Conservation (phyloP, 2,329 filamentous ascomycete genomes). For the Dactylellina leptospora region DNA sequence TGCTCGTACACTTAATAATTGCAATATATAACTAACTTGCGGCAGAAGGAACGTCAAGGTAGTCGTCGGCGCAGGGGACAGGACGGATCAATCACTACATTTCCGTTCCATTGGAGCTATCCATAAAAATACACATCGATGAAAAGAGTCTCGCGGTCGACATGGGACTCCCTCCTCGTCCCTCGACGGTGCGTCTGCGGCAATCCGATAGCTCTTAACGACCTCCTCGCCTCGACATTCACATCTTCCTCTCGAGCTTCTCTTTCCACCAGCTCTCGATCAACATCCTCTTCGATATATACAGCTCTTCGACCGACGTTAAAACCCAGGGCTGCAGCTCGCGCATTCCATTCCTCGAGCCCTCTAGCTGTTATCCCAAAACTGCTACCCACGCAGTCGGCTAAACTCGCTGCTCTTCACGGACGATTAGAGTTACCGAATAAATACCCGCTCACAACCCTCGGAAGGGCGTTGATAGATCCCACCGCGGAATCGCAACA, state of each 20-base stretch:
- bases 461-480: conserved; percentile 86
- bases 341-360: conserved; percentile 31
- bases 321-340: conserved; percentile 14
- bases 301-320: conserved; percentile 2
- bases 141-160: conserved; percentile 50
- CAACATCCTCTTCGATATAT: conserved; percentile 12
- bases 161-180: conserved; percentile 52
- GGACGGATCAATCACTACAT: not conserved
- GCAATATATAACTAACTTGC: not conserved
- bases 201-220: conserved; percentile 33
- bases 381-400: conserved; percentile 65
- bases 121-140: conserved; percentile 30
- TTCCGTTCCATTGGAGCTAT: conserved; percentile 11
- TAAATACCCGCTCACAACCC: conserved; percentile 82
- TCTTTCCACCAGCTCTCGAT: conserved; percentile 6
- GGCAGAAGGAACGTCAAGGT: conserved; percentile 33
- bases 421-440: conserved; percentile 83
- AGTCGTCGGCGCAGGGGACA: conserved; percentile 44
- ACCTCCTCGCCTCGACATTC: conserved; percentile 39
- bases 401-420: conserved; percentile 91
- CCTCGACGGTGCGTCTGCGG: conserved; percentile 51
- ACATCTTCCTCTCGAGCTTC: conserved; percentile 18
- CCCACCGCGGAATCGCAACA: conserved; percentile 80
- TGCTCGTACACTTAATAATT: not conserved
- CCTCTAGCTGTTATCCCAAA: conserved; percentile 34